Conservation (phyloP, 768 basidiomycete genomes). For the Rhodotorula sphaerocarpa region DNA sequence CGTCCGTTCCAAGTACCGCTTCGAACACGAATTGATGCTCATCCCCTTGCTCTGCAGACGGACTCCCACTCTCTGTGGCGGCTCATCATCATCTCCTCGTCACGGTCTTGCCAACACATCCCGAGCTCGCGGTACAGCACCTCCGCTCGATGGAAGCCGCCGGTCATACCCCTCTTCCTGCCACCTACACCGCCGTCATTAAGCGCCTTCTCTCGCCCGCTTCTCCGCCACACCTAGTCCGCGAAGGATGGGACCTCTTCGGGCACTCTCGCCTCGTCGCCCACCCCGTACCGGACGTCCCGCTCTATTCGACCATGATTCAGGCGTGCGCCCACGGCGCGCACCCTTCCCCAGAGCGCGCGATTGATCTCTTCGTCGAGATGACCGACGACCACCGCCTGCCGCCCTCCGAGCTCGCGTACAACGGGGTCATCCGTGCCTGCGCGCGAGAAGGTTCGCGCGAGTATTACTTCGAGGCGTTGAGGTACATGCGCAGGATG, state of each 20-base stretch:
- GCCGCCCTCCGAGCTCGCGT: slow-evolving; percentile 59
- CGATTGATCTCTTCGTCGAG: slow-evolving; percentile 84
- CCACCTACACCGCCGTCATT: slow-evolving; percentile 65
- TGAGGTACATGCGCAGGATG: slow-evolving; percentile 80
- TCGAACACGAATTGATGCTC: background rate
- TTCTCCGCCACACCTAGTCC: slow-evolving; percentile 51
- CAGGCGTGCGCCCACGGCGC: slow-evolving; percentile 60
- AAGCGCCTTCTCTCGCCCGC: slow-evolving; percentile 40
- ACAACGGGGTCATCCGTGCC: slow-evolving; percentile 72
- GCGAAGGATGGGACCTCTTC: slow-evolving; percentile 85
- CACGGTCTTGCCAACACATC: slow-evolving; percentile 50
- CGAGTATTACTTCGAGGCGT: slow-evolving; percentile 58
- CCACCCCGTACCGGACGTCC: slow-evolving; percentile 65
- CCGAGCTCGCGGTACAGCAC: slow-evolving; percentile 57
- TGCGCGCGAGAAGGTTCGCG: slow-evolving; percentile 53
- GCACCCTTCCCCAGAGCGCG: slow-evolving; percentile 74
- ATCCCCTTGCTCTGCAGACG: slow-evolving; percentile 25
- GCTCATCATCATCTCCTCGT: slow-evolving; percentile 57
- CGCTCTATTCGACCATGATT: slow-evolving; percentile 78
- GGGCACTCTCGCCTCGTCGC: slow-evolving; percentile 94
- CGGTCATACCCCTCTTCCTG: slow-evolving; percentile 59
- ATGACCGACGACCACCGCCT: slow-evolving; percentile 52
- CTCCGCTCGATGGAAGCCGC: slow-evolving; percentile 66
- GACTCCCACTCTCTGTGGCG: slow-evolving; percentile 47
- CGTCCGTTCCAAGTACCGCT: slow-evolving; percentile 22